Evolutionary conservation across 169 alveolate species (phyloP).

Genomic region (Fabrea salina): DNA sequence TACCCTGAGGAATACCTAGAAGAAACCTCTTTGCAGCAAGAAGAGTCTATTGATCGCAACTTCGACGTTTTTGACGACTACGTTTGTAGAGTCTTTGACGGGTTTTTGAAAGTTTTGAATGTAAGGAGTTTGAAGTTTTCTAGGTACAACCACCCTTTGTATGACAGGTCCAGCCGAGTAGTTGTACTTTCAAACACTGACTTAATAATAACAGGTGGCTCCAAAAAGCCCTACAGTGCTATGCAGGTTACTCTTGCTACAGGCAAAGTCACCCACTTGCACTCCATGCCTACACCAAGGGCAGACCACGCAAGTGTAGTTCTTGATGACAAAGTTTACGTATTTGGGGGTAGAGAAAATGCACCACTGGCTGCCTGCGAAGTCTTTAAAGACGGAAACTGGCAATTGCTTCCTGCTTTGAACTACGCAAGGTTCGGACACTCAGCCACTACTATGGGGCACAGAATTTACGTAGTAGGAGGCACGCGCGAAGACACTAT

Average conservation of each 20-base stretch:
- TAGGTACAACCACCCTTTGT: neutral
- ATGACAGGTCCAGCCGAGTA: neutral
- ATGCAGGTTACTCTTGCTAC: neutral
- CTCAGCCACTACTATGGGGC: neutral
- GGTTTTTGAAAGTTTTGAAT: neutral
- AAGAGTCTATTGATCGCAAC: too few relatives aligned
- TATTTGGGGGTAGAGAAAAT: neutral
- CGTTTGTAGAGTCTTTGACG: neutral
- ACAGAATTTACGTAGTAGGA: neutral
- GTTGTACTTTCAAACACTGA: neutral
- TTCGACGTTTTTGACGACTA: neutral
- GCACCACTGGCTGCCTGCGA: neutral
- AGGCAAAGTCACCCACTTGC: neutral
- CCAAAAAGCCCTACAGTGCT: neutral
- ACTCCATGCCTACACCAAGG: neutral
- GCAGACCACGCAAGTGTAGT: neutral
- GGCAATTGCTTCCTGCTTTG: neutral
- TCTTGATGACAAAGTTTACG: neutral
- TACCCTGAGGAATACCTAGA: too few relatives aligned
- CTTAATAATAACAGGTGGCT: neutral
- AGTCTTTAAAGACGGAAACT: neutral
- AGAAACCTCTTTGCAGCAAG: too few relatives aligned
- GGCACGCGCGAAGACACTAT: neutral
- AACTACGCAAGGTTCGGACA: neutral
- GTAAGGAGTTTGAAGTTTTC: neutral